These are phyloP conservation scores for Mycena pura DNA, from an alignment of 768 basidiomycete genomes.

Conservation along the genomic window DNA sequence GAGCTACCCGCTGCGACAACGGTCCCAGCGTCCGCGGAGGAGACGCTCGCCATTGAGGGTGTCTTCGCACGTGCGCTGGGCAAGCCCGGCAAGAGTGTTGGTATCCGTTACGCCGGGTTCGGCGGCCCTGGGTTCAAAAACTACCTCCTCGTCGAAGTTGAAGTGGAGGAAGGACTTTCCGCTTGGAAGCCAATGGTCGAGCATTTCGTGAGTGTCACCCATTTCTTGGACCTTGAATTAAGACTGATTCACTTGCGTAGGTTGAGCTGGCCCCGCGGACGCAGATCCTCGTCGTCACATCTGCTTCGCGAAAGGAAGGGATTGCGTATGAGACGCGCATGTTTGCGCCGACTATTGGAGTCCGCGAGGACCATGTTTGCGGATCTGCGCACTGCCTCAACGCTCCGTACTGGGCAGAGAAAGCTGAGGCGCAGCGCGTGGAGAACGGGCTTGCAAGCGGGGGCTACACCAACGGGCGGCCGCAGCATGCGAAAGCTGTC, in stretches of 20 bases:
- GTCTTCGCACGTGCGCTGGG: conserved; percentile 4
- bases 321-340: conserved; percentile 20
- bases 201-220: not conserved
- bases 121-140: conserved; percentile 15
- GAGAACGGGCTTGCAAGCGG: too few relatives aligned
- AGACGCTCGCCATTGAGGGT: not conserved
- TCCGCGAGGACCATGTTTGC: conserved; percentile 17
- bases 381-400: conserved; percentile 20
- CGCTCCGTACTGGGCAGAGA: conserved; percentile 20
- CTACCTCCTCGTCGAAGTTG: conserved; percentile 18
- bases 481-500: conserved; percentile 14
- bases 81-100: not conserved
- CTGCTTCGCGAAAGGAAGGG: not conserved
- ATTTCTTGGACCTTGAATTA: too few relatives aligned
- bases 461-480: not conserved
- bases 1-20: conserved; percentile 13
- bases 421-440: too few relatives aligned
- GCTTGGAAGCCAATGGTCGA: not conserved
- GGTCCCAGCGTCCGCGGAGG: not conserved
- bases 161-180: not conserved
- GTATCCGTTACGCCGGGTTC: conserved; percentile 5
- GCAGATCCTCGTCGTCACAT: conserved; percentile 13
- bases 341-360: conserved; percentile 15
- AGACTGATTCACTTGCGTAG: not conserved
- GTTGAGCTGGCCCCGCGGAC: not conserved